Percentiles rank a stretch among this genome's conserved stretches.
Evolutionary conservation across 495 filamentous ascomycete species (phyloP).

Genomic region (Penicillium canescens): DNA sequence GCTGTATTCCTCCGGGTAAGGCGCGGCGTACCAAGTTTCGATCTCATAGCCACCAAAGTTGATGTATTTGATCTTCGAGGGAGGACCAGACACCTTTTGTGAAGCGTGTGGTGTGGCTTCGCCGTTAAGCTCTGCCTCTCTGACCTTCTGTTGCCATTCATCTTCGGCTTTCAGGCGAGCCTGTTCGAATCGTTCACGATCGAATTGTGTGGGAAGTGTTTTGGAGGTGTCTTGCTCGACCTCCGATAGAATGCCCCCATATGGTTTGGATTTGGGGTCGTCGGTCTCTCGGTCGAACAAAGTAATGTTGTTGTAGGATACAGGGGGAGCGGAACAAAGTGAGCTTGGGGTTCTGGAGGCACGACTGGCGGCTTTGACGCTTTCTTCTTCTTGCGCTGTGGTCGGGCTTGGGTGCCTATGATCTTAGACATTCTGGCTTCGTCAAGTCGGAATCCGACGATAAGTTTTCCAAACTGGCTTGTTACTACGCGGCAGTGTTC

Average conservation of each 20-base stretch:
- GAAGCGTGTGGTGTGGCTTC: conserved; percentile 50
- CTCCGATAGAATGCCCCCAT: conserved; percentile 89
- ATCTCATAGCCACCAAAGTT: conserved; percentile 97
- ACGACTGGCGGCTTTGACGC: conserved; percentile 35
- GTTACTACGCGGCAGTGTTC: conserved; percentile 38
- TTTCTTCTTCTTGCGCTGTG: conserved; percentile 36
- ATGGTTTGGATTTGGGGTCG: conserved; percentile 88
- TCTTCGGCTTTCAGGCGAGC: conserved; percentile 89
- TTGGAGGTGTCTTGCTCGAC: conserved; percentile 87
- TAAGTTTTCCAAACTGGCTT: conserved; percentile 44
- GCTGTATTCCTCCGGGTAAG: conserved; percentile 97
- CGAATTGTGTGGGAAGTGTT: conserved; percentile 75
- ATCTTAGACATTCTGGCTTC: conserved; percentile 60
- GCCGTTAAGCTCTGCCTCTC: conserved; percentile 43
- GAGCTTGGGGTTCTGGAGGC: conserved; percentile 38
- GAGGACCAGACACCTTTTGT: conserved; percentile 78
- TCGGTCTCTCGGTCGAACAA: conserved; percentile 87
- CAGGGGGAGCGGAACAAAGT: conserved; percentile 48
- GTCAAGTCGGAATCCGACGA: conserved; percentile 62
- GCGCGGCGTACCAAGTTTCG: conserved; percentile 99
- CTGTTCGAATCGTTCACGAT: conserved; percentile 82
- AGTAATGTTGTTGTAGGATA: conserved; percentile 72
- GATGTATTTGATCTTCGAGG: conserved; percentile 97
- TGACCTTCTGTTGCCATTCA: conserved; percentile 73
- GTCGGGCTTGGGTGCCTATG: conserved; percentile 39